Percentiles rank a stretch among this genome's conserved stretches.
Evolutionary conservation across 2,329 filamentous ascomycete species (phyloP).

Genomic region (Aspergillus sp.): DNA sequence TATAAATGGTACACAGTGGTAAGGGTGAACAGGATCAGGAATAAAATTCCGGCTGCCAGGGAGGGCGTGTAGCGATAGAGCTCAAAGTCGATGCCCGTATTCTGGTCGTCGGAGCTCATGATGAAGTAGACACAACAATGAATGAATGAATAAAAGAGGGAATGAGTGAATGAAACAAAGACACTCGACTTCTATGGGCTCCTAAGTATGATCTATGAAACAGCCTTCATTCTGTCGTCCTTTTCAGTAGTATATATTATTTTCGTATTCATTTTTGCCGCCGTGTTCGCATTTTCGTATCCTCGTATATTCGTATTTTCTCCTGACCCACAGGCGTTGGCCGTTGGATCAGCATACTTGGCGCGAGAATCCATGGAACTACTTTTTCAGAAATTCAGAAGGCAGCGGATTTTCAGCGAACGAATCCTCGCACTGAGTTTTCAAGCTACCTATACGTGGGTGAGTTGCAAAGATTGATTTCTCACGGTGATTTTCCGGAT

Average conservation of each 20-base stretch:
- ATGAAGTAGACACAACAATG: background rate
- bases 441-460: background rate
- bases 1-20: background rate
- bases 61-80: slow-evolving; percentile 1
- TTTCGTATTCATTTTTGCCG: background rate
- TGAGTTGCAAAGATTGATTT: background rate
- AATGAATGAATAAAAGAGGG: background rate
- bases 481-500: background rate
- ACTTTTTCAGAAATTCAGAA: background rate
- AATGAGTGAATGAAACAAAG: background rate
- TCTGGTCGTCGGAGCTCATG: background rate
- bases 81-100: background rate
- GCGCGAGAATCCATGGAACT: background rate
- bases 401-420: background rate
- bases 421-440: background rate
- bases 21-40: background rate
- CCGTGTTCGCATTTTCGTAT: background rate
- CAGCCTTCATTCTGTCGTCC: background rate
- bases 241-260: background rate
- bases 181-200: too few relatives aligned
- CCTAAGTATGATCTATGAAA: background rate
- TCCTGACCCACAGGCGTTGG: background rate
- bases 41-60: background rate
- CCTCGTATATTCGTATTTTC: background rate
- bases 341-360: background rate